A percentile compares a stretch with the other conserved stretches of the same genome.
Conservation (phyloP, 1,284 basidiomycete genomes). For the Sutorius eximius region DNA sequence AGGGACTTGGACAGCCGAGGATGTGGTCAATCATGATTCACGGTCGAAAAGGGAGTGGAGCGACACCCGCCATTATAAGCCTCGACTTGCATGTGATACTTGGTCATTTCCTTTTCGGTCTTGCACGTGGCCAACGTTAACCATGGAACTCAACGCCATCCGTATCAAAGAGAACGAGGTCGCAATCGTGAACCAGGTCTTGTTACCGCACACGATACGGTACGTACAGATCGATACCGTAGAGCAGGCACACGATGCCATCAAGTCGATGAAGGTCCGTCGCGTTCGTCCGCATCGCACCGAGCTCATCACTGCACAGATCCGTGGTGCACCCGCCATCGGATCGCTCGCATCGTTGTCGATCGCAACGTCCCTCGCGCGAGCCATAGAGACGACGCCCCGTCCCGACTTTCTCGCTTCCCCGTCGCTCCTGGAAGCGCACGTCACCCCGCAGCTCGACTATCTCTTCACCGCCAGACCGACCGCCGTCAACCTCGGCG, state of each 20-base stretch:
- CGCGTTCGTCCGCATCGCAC: background rate
- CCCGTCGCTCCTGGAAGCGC: conserved; percentile 45
- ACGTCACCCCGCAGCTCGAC: conserved; percentile 61
- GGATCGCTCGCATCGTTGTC: conserved; percentile 85
- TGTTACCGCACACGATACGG: conserved; percentile 78
- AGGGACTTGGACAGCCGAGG: conserved; percentile 72
- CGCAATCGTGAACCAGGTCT: conserved; percentile 83
- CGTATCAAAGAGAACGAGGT: conserved; percentile 61
- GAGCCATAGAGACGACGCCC: conserved; percentile 44
- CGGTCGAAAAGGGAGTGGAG: conserved; percentile 9
- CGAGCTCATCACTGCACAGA: conserved; percentile 43
- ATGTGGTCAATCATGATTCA: conserved; percentile 79
- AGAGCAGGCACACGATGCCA: conserved; percentile 85
- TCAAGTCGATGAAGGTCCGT: conserved; percentile 86
- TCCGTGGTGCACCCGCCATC: conserved; percentile 92
- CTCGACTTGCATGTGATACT: conserved; percentile 38
- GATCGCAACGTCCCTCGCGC: conserved; percentile 62
- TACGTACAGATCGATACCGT: conserved; percentile 72
- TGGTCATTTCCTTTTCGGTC: conserved; percentile 23
- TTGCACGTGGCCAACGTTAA: conserved; percentile 10
- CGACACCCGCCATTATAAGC: conserved; percentile 8
- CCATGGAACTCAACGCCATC: conserved; percentile 57
- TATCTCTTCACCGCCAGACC: conserved; percentile 85
- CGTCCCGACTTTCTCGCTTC: conserved; percentile 52
- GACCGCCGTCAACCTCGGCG: conserved; percentile 90